Evolutionary conservation across 768 basidiomycete species (phyloP).

Genomic region (Cyclocybe aegerita): DNA sequence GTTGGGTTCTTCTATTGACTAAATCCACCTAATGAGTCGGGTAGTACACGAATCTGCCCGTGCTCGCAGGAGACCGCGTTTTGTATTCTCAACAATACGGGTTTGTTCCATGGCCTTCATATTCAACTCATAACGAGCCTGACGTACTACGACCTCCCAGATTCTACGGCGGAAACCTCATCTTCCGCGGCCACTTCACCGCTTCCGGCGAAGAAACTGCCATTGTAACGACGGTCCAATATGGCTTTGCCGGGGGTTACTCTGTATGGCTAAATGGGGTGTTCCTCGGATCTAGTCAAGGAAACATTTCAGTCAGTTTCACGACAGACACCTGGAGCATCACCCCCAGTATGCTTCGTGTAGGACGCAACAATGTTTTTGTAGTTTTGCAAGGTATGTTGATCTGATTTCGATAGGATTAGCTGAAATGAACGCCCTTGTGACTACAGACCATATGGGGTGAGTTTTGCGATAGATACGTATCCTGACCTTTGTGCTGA

Average conservation of each 20-base stretch:
- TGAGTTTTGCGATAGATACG: constrained; percentile 16
- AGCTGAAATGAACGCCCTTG: background rate
- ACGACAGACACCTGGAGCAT: constrained; percentile 43
- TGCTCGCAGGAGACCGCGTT: constrained; percentile 40
- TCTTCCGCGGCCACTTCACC: constrained; percentile 55
- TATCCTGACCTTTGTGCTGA: background rate
- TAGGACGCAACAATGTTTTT: constrained; percentile 41
- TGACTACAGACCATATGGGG: constrained; percentile 48
- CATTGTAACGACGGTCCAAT: constrained; percentile 45
- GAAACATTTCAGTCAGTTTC: constrained; percentile 39
- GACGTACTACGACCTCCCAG: constrained; percentile 18
- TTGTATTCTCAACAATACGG: constrained; percentile 55
- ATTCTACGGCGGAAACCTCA: constrained; percentile 51
- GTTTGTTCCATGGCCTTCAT: constrained; percentile 20
- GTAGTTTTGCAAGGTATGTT: constrained; percentile 33
- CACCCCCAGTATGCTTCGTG: constrained; percentile 30
- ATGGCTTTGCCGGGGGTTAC: constrained; percentile 51
- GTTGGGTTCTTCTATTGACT: background rate
- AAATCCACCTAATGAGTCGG: background rate
- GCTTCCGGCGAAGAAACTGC: constrained; percentile 48
- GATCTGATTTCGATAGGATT: background rate
- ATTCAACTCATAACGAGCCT: background rate
- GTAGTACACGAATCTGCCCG: constrained; percentile 51
- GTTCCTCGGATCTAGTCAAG: constrained; percentile 50
- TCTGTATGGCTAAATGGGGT: constrained; percentile 49